These are phyloP conservation scores for Phyllosticta capitalensis DNA, from an alignment of 2,329 filamentous ascomycete genomes.

Conservation along the genomic window DNA sequence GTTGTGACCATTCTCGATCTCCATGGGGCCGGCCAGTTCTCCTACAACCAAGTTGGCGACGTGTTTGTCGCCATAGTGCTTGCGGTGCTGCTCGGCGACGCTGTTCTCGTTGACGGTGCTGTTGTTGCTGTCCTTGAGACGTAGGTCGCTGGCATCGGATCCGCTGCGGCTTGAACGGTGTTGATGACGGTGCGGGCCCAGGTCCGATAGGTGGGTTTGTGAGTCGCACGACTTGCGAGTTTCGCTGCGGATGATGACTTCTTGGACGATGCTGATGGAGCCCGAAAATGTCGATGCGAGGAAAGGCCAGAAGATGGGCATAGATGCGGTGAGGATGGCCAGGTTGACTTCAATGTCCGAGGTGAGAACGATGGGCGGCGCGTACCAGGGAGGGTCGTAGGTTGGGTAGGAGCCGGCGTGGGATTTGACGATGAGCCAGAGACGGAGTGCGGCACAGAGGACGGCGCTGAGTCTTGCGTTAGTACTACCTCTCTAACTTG, in stretches of 20 bases:
- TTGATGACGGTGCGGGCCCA: neutral
- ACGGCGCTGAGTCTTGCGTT: neutral
- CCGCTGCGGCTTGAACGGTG: neutral
- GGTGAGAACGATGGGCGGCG: constrained; percentile 13
- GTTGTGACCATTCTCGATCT: neutral
- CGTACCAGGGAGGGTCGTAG: constrained; percentile 10
- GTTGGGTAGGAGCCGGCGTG: constrained; percentile 6
- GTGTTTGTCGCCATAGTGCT: constrained; percentile 4
- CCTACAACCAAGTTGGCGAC: constrained; percentile 5
- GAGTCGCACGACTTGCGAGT: constrained; percentile 1
- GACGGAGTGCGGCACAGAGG: constrained; percentile 5
- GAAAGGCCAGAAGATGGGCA: constrained; percentile 17
- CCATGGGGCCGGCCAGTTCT: neutral
- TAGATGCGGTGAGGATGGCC: constrained; percentile 15
- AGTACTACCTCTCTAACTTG: neutral
- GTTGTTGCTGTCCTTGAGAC: neutral
- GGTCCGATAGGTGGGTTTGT: neutral
- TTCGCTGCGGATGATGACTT: constrained; percentile 9
- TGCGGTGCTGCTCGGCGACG: neutral
- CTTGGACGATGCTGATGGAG: constrained; percentile 7
- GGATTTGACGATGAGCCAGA: constrained; percentile 7
- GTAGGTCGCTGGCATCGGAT: neutral
- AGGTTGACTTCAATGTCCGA: constrained; percentile 16
- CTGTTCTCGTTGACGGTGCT: neutral
- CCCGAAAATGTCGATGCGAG: neutral